These are phyloP conservation scores for Candida tunisiensis DNA, from an alignment of 1,139 yeast species.

Conservation along the genomic window DNA sequence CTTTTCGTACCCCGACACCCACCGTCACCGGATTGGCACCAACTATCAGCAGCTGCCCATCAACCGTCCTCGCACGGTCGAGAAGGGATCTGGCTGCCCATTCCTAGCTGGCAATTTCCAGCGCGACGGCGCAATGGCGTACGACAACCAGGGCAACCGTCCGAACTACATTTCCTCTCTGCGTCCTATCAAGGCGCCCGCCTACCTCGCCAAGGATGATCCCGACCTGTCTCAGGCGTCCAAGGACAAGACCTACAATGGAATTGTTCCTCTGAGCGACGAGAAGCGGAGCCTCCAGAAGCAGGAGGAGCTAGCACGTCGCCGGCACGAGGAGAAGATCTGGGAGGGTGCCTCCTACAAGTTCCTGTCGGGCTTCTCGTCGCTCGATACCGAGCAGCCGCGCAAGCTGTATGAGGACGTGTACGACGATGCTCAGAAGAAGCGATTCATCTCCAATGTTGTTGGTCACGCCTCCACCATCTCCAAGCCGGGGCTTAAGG, in stretches of 20 bases:
- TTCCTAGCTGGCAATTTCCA: slow-evolving; percentile 18
- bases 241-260: no score
- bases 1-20: slow-evolving; percentile 78
- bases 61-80: slow-evolving; percentile 22
- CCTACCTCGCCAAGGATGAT: no score
- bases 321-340: slow-evolving; percentile 24
- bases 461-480: slow-evolving; percentile 24
- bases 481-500: slow-evolving; percentile 17
- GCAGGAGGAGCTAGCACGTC: no score
- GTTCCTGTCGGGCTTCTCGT: slow-evolving; percentile 25
- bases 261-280: no score
- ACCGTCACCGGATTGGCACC: slow-evolving; percentile 46
- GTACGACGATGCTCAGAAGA: slow-evolving; percentile 17
- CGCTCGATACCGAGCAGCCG: slow-evolving; percentile 29
- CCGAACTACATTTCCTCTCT: slow-evolving; percentile 33
- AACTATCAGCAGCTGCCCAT: slow-evolving; percentile 64
- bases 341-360: slow-evolving; percentile 23
- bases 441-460: slow-evolving; percentile 21
- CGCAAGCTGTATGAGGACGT: slow-evolving; percentile 25
- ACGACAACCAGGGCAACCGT: slow-evolving; percentile 55
- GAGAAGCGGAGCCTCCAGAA: no score
- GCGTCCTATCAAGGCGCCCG: slow-evolving; percentile 27
- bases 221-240: no score
- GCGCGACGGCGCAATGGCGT: slow-evolving; percentile 70
- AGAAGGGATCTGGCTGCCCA: no score